Conservation (phyloP, 306 rosid genomes). For the Lupinus albus region DNA sequence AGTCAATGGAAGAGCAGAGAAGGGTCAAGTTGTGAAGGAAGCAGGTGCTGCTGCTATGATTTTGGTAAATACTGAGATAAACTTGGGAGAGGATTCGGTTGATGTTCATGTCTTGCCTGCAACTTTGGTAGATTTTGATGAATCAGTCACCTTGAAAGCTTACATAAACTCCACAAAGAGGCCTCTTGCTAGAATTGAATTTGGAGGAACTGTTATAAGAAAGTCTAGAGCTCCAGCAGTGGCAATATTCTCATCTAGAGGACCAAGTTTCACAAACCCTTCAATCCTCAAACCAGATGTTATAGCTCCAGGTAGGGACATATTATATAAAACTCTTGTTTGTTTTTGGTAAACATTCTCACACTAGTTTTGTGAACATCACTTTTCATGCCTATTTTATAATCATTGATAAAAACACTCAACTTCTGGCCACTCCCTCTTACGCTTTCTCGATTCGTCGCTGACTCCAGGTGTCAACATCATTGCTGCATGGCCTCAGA, state of each 20-base stretch:
- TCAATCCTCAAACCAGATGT: slow-evolving; percentile 92
- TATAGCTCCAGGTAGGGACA: slow-evolving; percentile 80
- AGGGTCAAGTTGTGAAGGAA: slow-evolving; percentile 85
- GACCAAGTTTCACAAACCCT: slow-evolving; percentile 83
- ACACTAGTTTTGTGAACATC: too few relatives aligned
- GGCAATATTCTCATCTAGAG: slow-evolving; percentile 84
- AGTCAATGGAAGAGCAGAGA: slow-evolving; percentile 80
- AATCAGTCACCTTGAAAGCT: slow-evolving; percentile 61
- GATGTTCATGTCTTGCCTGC: slow-evolving; percentile 96
- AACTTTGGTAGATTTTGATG: slow-evolving; percentile 78
- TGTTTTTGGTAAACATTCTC: too few relatives aligned
- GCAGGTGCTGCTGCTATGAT: slow-evolving; percentile 93
- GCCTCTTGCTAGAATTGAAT: slow-evolving; percentile 66
- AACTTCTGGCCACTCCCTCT: too few relatives aligned
- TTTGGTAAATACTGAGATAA: slow-evolving; percentile 73
- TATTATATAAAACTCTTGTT: too few relatives aligned
- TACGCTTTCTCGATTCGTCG: too few relatives aligned
- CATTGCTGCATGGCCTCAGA: slow-evolving; percentile 99
- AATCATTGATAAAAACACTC: too few relatives aligned
- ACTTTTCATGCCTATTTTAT: too few relatives aligned
- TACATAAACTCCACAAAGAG: slow-evolving; percentile 68
- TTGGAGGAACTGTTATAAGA: slow-evolving; percentile 77
- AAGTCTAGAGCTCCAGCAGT: slow-evolving; percentile 76
- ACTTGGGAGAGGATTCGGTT: slow-evolving; percentile 82
- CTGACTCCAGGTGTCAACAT: slow-evolving; percentile 85